phyloP scores from a whole-genome alignment of 306 rosid species.

The Ziziphus jujuba region DNA sequence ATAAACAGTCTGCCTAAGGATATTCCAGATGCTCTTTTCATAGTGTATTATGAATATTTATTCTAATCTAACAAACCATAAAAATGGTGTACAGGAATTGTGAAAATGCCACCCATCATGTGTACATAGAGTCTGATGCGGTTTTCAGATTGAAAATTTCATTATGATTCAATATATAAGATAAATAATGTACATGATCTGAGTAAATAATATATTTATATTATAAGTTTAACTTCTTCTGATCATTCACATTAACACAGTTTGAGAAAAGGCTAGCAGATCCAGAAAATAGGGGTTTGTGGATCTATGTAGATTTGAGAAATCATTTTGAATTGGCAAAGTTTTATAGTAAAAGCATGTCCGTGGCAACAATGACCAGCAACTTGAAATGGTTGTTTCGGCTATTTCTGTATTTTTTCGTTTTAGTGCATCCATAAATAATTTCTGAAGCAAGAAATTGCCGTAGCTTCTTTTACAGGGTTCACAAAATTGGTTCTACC shows the following conservation, averaged over 20 bases:
- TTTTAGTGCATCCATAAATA: too few species aligned
- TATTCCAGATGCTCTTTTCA: slow-evolving; percentile 59
- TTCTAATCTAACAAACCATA: slow-evolving; percentile 31
- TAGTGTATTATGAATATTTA: slow-evolving; percentile 61
- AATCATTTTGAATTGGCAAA: too few species aligned
- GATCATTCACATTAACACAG: not conserved
- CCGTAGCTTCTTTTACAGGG: too few species aligned
- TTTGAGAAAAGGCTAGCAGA: too few species aligned
- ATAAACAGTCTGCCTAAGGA: slow-evolving; percentile 65
- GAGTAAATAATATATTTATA: slow-evolving; percentile 10
- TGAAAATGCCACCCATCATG: slow-evolving; percentile 16
- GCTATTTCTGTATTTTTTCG: too few species aligned
- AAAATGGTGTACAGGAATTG: slow-evolving; percentile 26
- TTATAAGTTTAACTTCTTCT: slow-evolving; percentile 3
- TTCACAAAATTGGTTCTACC: too few species aligned
- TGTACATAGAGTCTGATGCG: slow-evolving; percentile 29
- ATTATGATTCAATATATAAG: not conserved
- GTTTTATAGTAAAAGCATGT: too few species aligned
- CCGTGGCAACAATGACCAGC: too few species aligned
- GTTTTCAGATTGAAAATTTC: slow-evolving; percentile 18
- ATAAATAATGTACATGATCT: slow-evolving; percentile 21
- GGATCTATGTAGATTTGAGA: too few species aligned
- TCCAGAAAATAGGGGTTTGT: too few species aligned
- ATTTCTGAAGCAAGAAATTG: too few species aligned
- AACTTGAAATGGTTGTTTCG: too few species aligned